Evolutionary conservation across 345 rosid species (phyloP).

Genomic region (Eucalyptus leucophloia): DNA sequence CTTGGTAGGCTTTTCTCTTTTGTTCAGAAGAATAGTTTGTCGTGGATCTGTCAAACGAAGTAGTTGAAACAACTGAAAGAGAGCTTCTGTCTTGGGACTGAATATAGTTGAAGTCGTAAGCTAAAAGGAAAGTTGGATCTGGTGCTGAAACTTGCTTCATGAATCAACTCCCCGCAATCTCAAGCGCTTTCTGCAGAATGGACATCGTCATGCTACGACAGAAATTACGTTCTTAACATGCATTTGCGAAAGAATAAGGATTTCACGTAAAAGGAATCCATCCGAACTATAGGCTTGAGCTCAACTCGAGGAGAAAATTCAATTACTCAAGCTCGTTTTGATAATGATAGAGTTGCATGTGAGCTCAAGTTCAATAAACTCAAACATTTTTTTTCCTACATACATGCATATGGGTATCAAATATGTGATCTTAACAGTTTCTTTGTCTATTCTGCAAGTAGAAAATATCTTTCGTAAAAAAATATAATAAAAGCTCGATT

Average conservation of each 20-base stretch:
- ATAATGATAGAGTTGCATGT: neutral
- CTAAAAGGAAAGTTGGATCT: neutral
- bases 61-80: neutral
- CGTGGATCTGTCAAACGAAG: neutral
- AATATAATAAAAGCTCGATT: too few species aligned
- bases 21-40: neutral
- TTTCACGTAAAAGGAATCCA: neutral
- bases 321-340: neutral
- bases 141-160: neutral
- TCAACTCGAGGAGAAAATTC: neutral
- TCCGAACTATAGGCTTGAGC: neutral
- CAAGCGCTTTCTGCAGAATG: neutral
- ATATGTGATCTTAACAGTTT: neutral
- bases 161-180: neutral
- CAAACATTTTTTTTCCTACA: neutral
- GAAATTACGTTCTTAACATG: neutral
- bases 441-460: neutral
- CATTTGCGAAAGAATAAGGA: neutral
- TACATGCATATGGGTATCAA: neutral
- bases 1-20: neutral
- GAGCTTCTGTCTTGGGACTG: neutral
- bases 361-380: neutral
- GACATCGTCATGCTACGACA: neutral
- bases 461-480: fast-evolving
- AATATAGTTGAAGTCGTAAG: neutral